These are phyloP conservation scores for Phragmites australis DNA, from an alignment of 176 grass and related monocot species.

Conservation along the genomic window DNA sequence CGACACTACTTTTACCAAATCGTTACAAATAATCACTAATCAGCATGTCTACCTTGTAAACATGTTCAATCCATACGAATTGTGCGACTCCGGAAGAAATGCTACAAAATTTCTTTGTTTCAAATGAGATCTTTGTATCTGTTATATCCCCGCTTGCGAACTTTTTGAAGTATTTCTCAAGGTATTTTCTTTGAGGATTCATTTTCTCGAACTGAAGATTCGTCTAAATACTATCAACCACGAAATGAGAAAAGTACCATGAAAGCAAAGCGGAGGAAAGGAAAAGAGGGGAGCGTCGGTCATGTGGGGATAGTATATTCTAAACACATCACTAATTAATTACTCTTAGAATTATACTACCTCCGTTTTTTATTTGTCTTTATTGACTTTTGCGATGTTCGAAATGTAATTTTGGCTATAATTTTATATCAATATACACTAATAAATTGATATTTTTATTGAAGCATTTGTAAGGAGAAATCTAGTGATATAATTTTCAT, in stretches of 20 bases:
- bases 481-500: too few species aligned
- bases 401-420: too few species aligned
- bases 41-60: not conserved
- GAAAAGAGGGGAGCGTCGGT: conserved; percentile 34
- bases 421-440: too few species aligned
- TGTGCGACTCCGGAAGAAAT: too few species aligned
- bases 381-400: too few species aligned
- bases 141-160: not conserved
- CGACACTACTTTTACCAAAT: not conserved
- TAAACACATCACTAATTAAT: conserved; percentile 3
- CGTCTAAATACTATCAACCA: not conserved
- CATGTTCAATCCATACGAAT: not conserved
- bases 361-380: too few species aligned
- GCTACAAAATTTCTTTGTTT: not conserved
- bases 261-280: not conserved
- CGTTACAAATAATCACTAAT: not conserved
- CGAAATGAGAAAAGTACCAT: not conserved
- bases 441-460: too few species aligned
- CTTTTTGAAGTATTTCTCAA: not conserved
- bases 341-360: not conserved
- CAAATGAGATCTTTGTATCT: not conserved
- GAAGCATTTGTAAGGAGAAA: too few species aligned
- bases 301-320: conserved; percentile 38
- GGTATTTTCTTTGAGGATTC: not conserved
- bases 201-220: not conserved